Percentiles rank a stretch among this genome's conserved stretches.
Conservation (phyloP, 2,329 filamentous ascomycete species). For the Beauveria australis region DNA sequence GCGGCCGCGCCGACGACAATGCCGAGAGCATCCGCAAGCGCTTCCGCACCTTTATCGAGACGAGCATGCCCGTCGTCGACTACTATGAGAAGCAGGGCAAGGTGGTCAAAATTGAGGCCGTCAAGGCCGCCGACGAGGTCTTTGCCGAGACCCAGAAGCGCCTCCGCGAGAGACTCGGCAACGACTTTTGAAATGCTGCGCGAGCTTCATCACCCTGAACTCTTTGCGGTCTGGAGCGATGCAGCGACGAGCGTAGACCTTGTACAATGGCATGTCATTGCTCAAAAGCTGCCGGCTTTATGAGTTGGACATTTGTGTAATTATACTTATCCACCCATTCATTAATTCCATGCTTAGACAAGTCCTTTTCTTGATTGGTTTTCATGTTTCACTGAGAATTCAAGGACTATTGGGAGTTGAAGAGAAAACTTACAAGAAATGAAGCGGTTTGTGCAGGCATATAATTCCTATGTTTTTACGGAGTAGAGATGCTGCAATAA, state of each 20-base stretch:
- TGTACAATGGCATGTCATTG: constrained; percentile 1
- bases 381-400: neutral
- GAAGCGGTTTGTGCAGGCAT: neutral
- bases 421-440: neutral
- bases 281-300: neutral
- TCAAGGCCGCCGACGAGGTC: constrained; percentile 54
- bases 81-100: constrained; percentile 68
- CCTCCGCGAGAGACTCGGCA: constrained; percentile 41
- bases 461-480: constrained; percentile 6
- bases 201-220: neutral
- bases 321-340: neutral
- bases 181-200: neutral
- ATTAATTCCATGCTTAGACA: neutral
- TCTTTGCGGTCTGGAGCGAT: neutral
- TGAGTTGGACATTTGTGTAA: neutral
- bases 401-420: neutral
- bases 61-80: constrained; percentile 94
- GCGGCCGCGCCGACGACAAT: constrained; percentile 87
- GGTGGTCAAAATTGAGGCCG: constrained; percentile 74
- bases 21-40: constrained; percentile 92
- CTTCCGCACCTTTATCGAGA: constrained; percentile 89
- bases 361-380: neutral
- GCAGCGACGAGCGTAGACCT: neutral
- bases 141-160: constrained; percentile 44
- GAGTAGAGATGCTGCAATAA: neutral